Base-by-base conservation (phyloP, 129 eudicot species). In the Flaveria linearis region DNA sequence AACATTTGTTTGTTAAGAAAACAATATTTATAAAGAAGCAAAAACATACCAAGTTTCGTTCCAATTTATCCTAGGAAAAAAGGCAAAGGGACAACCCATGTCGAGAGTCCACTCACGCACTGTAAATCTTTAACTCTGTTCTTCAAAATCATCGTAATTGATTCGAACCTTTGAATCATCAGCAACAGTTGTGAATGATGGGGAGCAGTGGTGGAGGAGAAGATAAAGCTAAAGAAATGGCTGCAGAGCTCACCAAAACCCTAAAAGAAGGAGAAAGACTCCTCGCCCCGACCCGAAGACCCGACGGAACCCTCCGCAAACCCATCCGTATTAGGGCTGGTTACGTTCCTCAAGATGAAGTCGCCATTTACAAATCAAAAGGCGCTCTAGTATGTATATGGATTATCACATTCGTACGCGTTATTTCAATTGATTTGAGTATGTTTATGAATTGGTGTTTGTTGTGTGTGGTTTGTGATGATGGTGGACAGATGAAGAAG, bases 241-340 rank as follows among this genome's bases (percentile, higher is more conserved):
- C 87, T 72, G 89, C 83, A 14, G 81, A 87, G 81, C 81, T 83
- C 0, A 78, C 86, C 52, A 85, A 81, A 91, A 86, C 93, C 99
- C 99, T 91, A 81, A 94, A 94, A 86, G 90, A 89, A 84, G 97
- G 97, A 15, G 99, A 89, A 82, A 63, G 97, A 55, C 47, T 94
- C 42, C 75, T 94, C 20, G 97, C 77, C 7, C 92, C 96, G 14
- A 91, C 99, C 52, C 93, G 96, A 15, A 76, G 99, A 58, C 99
- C 99, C 80, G 99, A 94, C 89, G 99, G 99, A 9, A 84, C 97
- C 65, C 85, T 84, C 18, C 89, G 99, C 15, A 94, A 94, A 58
- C 90, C 93, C 47, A 86, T 89, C 49, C 83, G 92, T 10, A 91
- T 91, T 67, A 86, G 99, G 70, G 92, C 97, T 39, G 99, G 99